Evolutionary conservation across 805 yeast genomes (phyloP).

Genomic region (Saccharomycopsis selenospora): DNA sequence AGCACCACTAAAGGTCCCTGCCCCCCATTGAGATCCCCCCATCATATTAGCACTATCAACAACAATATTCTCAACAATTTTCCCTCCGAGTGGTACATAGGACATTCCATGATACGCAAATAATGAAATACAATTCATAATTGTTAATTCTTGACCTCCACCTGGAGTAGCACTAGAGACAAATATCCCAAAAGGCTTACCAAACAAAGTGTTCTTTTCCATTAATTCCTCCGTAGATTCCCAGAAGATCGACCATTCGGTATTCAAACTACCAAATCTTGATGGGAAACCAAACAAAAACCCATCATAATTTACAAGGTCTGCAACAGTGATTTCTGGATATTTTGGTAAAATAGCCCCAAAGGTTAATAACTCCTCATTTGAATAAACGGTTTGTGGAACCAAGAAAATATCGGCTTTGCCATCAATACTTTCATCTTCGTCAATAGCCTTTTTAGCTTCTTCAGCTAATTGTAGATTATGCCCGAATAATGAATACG

Average conservation of each 20-base stretch:
- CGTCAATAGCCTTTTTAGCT: not conserved
- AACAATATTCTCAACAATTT: constrained; percentile 46
- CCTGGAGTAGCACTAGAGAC: constrained; percentile 56
- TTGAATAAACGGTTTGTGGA: constrained; percentile 6
- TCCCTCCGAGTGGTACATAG: constrained; percentile 61
- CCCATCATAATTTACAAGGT: constrained; percentile 43
- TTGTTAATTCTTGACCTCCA: constrained; percentile 63
- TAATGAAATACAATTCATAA: constrained; percentile 45
- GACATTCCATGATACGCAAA: constrained; percentile 63
- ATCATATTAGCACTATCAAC: not conserved
- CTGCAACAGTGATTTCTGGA: constrained; percentile 3
- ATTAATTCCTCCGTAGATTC: constrained; percentile 62
- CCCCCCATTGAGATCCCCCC: constrained; percentile 69
- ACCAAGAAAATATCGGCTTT: constrained; percentile 6
- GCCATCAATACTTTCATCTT: not conserved
- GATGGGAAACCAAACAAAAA: constrained; percentile 64
- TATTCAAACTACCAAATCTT: constrained; percentile 58
- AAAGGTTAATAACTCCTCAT: constrained; percentile 7
- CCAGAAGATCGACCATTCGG: constrained; percentile 56
- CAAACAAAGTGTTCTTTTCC: constrained; percentile 54
- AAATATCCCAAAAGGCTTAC: constrained; percentile 58
- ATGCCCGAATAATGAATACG: constrained; percentile 4
- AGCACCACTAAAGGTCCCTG: constrained; percentile 49
- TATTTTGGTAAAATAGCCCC: constrained; percentile 9
- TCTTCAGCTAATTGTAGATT: constrained; percentile 3